phyloP scores from a whole-genome alignment of 371 early-diverging fungal species.

The Rhizopus delemar region DNA sequence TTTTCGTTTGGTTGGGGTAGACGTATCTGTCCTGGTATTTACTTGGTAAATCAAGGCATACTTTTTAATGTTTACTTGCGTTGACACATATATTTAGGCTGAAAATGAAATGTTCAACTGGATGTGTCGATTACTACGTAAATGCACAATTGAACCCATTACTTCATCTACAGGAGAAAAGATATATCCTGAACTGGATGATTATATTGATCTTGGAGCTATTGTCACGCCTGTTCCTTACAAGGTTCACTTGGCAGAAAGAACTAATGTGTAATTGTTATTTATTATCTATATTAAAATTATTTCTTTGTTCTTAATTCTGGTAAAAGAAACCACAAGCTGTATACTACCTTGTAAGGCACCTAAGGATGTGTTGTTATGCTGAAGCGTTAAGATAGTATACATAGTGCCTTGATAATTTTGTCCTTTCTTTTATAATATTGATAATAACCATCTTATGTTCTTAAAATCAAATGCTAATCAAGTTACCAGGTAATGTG shows the following conservation, averaged over 20 bases:
- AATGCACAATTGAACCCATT: constrained; percentile 8
- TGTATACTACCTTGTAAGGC: too few relatives aligned
- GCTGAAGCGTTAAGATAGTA: too few relatives aligned
- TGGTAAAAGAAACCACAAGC: too few relatives aligned
- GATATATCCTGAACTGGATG: constrained; percentile 6
- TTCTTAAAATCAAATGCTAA: too few relatives aligned
- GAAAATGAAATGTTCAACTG: constrained; percentile 11
- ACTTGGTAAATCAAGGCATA: constrained; percentile 10
- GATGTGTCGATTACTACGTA: background rate
- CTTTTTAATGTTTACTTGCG: background rate
- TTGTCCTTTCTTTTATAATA: too few relatives aligned
- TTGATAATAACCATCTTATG: too few relatives aligned
- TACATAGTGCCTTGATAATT: too few relatives aligned
- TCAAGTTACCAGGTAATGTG: too few relatives aligned
- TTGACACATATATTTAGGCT: background rate
- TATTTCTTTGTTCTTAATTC: too few relatives aligned
- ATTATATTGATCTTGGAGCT: background rate
- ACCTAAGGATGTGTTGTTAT: too few relatives aligned
- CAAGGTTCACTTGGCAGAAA: background rate
- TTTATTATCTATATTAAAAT: too few relatives aligned
- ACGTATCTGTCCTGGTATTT: constrained; percentile 17
- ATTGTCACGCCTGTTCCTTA: background rate
- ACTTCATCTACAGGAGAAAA: background rate
- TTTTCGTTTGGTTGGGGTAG: constrained; percentile 30
- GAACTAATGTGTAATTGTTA: background rate